A percentile compares a stretch with the other conserved stretches of the same genome.
Evolutionary conservation across 805 yeast genomes (phyloP).

Genomic region (Hermanozyma aechmeae): DNA sequence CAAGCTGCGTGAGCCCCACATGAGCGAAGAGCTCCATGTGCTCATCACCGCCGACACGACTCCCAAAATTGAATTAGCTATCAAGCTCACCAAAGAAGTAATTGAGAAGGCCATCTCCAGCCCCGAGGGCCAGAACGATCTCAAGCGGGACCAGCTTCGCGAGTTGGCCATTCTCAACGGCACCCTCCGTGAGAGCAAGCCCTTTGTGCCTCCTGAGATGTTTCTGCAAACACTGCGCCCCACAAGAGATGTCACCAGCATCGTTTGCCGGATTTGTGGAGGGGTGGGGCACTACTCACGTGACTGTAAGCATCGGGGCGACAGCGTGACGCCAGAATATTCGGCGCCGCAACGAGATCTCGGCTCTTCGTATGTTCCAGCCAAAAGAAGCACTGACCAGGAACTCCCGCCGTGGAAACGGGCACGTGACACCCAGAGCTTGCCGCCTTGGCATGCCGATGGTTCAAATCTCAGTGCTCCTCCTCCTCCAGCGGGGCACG

Average conservation of each 20-base stretch:
- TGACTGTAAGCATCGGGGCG: constrained; percentile 57
- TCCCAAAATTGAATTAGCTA: constrained; percentile 67
- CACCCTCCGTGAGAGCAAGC: constrained; percentile 73
- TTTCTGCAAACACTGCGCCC: constrained; percentile 25
- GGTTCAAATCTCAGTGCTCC: constrained; percentile 2
- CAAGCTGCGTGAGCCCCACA: constrained; percentile 33
- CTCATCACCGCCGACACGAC: constrained; percentile 75
- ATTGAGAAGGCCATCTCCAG: constrained; percentile 77
- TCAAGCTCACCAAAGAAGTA: constrained; percentile 62
- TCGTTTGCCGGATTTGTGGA: constrained; percentile 76
- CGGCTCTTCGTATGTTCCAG: constrained; percentile 2
- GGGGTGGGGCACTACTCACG: constrained; percentile 77
- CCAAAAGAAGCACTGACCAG: constrained; percentile 4
- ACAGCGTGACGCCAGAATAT: constrained; percentile 1
- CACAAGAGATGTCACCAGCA: constrained; percentile 37
- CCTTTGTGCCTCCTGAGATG: constrained; percentile 37
- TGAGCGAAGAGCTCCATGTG: constrained; percentile 76
- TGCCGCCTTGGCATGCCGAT: constrained; percentile 16
- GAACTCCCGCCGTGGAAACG: constrained; percentile 19
- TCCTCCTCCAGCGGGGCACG: constrained; percentile 4
- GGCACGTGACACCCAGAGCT: constrained; percentile 10
- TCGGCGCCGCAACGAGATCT: background rate
- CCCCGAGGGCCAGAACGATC: constrained; percentile 89
- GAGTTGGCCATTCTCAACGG: constrained; percentile 93
- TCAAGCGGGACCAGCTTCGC: constrained; percentile 82